These are phyloP conservation scores for Talaromyces sp. DNA, from an alignment of 2,329 filamentous ascomycete genomes.

Conservation along the genomic window DNA sequence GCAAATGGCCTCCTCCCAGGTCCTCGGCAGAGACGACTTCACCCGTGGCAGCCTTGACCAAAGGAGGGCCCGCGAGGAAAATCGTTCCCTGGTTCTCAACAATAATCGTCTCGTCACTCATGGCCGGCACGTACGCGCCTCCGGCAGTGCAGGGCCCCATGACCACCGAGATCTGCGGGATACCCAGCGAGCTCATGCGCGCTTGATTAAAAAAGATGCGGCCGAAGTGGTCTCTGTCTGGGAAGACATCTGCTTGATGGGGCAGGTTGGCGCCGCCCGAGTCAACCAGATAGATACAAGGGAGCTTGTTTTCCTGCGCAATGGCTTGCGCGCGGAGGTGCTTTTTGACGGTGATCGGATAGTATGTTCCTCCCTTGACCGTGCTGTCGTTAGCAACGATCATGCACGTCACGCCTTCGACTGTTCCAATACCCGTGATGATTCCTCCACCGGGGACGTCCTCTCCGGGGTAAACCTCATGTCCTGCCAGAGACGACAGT, in stretches of 20 bases:
- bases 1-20: conserved; percentile 81
- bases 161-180: conserved; percentile 89
- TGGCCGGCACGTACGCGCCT: conserved; percentile 91
- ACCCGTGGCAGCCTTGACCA: conserved; percentile 94
- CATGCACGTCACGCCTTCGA: conserved; percentile 87
- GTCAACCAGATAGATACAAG: conserved; percentile 93
- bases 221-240: conserved; percentile 89
- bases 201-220: conserved; percentile 99
- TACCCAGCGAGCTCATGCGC: conserved; percentile 79
- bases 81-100: conserved; percentile 95
- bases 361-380: conserved; percentile 96
- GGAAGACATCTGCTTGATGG: conserved; percentile 93
- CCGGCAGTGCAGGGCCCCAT: conserved; percentile 97
- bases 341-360: conserved; percentile 96
- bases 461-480: conserved; percentile 79
- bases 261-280: conserved; percentile 93
- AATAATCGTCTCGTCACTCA: conserved; percentile 97
- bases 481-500: conserved; percentile 83
- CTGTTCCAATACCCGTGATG: conserved; percentile 83
- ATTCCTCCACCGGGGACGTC: conserved; percentile 87
- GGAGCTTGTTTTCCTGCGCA: conserved; percentile 75
- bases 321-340: conserved; percentile 88
- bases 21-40: conserved; percentile 89
- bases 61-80: conserved; percentile 87
- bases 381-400: conserved; percentile 95